A percentile compares a stretch with the other conserved stretches of the same genome.
Evolutionary conservation across 2,329 filamentous ascomycete species (phyloP).

Genomic region (Ceratocystiopsis minuta): DNA sequence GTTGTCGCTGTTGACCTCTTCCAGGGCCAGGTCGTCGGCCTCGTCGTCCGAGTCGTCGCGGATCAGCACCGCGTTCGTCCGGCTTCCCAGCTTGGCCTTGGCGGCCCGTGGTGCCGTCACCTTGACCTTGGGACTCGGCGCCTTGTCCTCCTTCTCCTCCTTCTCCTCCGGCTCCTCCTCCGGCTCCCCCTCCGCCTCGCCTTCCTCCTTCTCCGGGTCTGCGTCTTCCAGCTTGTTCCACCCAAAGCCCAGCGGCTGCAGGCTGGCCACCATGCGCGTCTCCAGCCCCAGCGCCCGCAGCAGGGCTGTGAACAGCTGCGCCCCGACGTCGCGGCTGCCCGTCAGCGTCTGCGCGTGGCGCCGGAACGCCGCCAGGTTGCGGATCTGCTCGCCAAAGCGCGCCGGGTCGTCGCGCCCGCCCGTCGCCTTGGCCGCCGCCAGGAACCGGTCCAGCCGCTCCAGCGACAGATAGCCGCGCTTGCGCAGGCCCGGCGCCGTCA

Average conservation of each 20-base stretch:
- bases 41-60: neutral
- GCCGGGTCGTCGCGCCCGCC: constrained; percentile 12
- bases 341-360: constrained; percentile 48
- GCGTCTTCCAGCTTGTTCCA: constrained; percentile 80
- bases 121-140: neutral
- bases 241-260: constrained; percentile 78
- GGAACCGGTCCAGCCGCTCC: constrained; percentile 54
- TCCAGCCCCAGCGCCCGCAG: constrained; percentile 67
- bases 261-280: constrained; percentile 61
- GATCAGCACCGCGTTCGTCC: neutral
- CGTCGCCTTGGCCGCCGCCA: constrained; percentile 42
- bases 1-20: constrained; percentile 36
- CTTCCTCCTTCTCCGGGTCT: constrained; percentile 26
- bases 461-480: constrained; percentile 78
- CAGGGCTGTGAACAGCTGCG: constrained; percentile 77
- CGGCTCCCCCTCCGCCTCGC: constrained; percentile 1
- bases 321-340: constrained; percentile 74
- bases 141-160: constrained; percentile 3
- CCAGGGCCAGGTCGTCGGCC: constrained; percentile 28
- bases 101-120: no score
- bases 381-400: constrained; percentile 59
- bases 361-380: constrained; percentile 49
- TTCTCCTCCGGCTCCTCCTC: constrained; percentile 7
- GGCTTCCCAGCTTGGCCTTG: no score
- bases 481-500: constrained; percentile 63